phyloP scores from a whole-genome alignment of 2,329 filamentous ascomycete genomes.

The Pseudocercospora cruenta region DNA sequence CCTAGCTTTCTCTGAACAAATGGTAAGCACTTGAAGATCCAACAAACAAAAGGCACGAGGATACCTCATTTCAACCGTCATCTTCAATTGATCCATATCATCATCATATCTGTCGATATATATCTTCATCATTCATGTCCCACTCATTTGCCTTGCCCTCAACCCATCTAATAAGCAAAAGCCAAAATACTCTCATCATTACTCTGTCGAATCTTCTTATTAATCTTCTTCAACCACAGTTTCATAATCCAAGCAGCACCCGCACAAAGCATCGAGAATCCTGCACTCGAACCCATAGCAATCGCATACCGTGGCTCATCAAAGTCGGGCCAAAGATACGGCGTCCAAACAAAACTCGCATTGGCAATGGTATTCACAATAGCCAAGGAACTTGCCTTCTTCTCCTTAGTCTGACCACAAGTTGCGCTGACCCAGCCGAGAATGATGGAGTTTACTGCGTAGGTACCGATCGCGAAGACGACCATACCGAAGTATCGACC shows the following conservation, averaged over 20 bases:
- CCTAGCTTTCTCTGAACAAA: no score
- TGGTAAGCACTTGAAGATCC: no score
- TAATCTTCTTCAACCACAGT: conserved; percentile 46
- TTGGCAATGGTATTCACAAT: conserved; percentile 56
- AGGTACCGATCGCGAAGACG: conserved; percentile 43
- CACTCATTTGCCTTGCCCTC: neutral
- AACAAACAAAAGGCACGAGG: no score
- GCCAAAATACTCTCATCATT: conserved; percentile 35
- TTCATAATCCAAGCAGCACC: conserved; percentile 51
- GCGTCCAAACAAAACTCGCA: conserved; percentile 56
- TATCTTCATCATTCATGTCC: neutral
- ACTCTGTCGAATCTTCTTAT: conserved; percentile 42
- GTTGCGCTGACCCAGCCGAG: conserved; percentile 53
- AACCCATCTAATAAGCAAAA: conserved; percentile 33
- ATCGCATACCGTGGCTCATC: conserved; percentile 52
- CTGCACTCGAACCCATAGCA: conserved; percentile 51
- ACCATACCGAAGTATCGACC: conserved; percentile 35
- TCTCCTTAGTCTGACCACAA: conserved; percentile 54
- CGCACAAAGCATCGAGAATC: conserved; percentile 49
- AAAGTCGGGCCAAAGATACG: conserved; percentile 54
- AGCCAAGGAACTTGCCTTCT: conserved; percentile 53
- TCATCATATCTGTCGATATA: neutral
- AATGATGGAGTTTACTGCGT: conserved; percentile 53
- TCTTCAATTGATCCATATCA: neutral
- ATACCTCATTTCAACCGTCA: no score